Conservation (phyloP, 129 eudicot species). For the Ambrosia trifida region DNA sequence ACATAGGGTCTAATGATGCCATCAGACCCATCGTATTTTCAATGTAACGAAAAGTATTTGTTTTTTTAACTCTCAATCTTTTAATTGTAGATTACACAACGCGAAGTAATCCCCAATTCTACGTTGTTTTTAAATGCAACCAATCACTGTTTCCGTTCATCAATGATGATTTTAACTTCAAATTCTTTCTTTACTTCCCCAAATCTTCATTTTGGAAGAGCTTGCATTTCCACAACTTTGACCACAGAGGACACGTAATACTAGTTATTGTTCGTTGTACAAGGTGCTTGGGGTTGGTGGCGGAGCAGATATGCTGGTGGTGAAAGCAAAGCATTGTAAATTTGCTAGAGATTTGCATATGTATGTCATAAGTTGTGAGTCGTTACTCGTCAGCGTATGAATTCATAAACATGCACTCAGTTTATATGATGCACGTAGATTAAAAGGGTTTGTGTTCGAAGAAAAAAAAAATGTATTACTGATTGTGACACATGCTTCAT, state of each 20-base stretch:
- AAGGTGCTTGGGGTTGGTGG: slow-evolving; percentile 25
- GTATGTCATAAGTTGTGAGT: slow-evolving; percentile 44
- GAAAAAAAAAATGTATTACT: too few species aligned
- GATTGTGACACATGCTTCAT: too few species aligned
- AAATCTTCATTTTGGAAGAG: background rate
- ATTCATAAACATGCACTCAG: slow-evolving; percentile 55
- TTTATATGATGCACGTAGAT: slow-evolving; percentile 57
- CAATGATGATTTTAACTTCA: slow-evolving; percentile 7
- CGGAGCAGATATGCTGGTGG: slow-evolving; percentile 19
- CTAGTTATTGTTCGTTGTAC: slow-evolving; percentile 11
- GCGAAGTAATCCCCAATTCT: too few species aligned
- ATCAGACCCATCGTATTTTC: too few species aligned
- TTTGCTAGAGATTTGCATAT: slow-evolving; percentile 70
- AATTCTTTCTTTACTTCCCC: slow-evolving; percentile 2
- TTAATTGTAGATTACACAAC: too few species aligned
- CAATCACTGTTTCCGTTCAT: background rate
- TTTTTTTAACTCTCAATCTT: too few species aligned
- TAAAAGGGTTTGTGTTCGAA: too few species aligned
- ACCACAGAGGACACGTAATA: background rate
- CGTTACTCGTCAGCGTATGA: slow-evolving; percentile 47
- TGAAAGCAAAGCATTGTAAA: slow-evolving; percentile 33
- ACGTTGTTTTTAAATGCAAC: too few species aligned
- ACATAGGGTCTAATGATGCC: too few species aligned
- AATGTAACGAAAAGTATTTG: too few species aligned
- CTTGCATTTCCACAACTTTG: background rate